These are phyloP conservation scores for Sutorius eximius DNA, from an alignment of 1,284 basidiomycete species.

Conservation along the genomic window DNA sequence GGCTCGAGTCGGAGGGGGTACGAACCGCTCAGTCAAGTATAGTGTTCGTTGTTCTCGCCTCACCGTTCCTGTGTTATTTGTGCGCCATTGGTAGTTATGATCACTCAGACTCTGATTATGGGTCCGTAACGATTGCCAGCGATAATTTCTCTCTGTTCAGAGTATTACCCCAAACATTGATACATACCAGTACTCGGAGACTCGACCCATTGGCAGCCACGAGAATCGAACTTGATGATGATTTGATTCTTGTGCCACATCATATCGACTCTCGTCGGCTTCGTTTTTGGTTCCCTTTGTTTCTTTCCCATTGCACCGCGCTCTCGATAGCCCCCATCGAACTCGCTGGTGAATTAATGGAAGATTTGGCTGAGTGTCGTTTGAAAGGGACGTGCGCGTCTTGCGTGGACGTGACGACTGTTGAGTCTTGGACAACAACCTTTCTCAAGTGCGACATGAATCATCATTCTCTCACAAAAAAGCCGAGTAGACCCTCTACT, in stretches of 20 bases:
- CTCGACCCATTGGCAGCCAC: background rate
- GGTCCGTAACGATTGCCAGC: background rate
- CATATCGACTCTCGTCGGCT: too few species aligned
- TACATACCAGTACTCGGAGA: background rate
- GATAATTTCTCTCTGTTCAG: background rate
- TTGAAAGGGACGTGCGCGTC: too few species aligned
- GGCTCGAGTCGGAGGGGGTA: slow-evolving; percentile 36
- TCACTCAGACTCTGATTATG: background rate
- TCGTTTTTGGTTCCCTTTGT: too few species aligned
- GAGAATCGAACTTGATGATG: background rate
- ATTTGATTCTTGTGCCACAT: background rate
- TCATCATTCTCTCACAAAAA: too few species aligned
- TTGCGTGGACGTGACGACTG: too few species aligned
- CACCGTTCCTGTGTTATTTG: background rate
- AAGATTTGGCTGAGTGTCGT: too few species aligned
- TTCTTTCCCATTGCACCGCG: too few species aligned
- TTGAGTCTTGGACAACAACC: too few species aligned
- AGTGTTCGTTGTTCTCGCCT: background rate
- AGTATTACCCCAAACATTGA: background rate
- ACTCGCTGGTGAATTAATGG: too few species aligned
- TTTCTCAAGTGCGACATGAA: too few species aligned
- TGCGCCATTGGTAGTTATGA: background rate
- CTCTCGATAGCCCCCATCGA: too few species aligned
- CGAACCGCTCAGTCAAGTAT: slow-evolving; percentile 38
- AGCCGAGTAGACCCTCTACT: too few species aligned